A percentile compares a stretch with the other conserved stretches of the same genome.
Conservation (phyloP, 139 green algal genomes). For the Micractinium conductrix region DNA sequence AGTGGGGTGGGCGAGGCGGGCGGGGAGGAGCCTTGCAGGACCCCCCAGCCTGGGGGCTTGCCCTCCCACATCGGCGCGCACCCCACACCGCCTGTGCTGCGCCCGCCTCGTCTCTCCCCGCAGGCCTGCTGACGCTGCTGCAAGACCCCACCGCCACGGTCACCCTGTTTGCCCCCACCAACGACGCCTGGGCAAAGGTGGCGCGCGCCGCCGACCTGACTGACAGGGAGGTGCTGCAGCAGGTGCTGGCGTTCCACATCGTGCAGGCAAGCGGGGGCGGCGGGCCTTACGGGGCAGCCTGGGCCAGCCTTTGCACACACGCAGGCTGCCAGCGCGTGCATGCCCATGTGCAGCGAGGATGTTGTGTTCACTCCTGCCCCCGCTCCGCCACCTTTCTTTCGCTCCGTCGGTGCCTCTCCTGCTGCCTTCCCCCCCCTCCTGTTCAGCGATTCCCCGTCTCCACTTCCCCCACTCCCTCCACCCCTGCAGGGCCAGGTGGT, state of each 20-base stretch:
- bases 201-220: not conserved
- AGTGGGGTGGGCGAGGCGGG: not conserved
- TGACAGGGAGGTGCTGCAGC: slow-evolving; percentile 13
- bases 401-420: too few species aligned
- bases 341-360: too few species aligned
- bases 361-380: too few species aligned
- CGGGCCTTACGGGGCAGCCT: too few species aligned
- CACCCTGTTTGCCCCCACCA: not conserved
- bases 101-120: not conserved
- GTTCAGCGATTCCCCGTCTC: too few species aligned
- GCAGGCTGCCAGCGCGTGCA: too few species aligned
- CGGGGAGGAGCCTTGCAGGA: too few species aligned
- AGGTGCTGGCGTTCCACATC: not conserved
- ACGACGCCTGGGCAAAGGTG: slow-evolving; percentile 4
- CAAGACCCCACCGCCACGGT: not conserved
- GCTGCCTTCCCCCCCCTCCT: not conserved
- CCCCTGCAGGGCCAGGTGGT: slow-evolving; percentile 11
- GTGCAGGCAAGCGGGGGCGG: not conserved
- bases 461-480: not conserved
- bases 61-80: too few species aligned
- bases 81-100: not conserved
- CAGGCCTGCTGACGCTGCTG: slow-evolving; percentile 13
- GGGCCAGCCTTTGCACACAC: too few species aligned
- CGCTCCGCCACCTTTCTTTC: too few species aligned
- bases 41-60: too few species aligned